A percentile compares a stretch with the other conserved stretches of the same genome.
Conservation (phyloP, 331 rosid species). For the Malus hybrid region DNA sequence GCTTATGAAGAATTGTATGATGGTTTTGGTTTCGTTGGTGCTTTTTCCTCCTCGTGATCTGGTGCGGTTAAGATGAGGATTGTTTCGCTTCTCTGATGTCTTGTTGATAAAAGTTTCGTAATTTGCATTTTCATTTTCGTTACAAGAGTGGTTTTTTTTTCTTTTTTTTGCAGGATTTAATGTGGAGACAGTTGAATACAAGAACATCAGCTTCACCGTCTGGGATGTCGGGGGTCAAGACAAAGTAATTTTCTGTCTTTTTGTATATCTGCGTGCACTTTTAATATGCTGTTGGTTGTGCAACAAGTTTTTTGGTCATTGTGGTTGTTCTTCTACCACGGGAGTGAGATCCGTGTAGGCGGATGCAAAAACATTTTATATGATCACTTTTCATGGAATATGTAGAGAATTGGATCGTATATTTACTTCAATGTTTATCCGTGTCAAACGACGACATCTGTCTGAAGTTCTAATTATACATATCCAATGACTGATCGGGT, state of each 20-base stretch:
- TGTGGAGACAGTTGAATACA: conserved; percentile 93
- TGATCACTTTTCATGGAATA: neutral
- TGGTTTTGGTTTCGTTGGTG: neutral
- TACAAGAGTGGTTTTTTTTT: neutral
- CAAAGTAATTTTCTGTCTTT: conserved; percentile 44
- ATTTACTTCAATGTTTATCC: neutral
- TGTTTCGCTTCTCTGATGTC: neutral
- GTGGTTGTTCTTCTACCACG: neutral
- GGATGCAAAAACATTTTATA: neutral
- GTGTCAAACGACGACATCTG: neutral
- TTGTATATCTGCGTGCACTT: neutral
- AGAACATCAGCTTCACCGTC: conserved; percentile 98
- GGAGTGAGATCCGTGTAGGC: neutral
- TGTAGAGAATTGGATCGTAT: neutral
- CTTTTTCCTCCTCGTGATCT: neutral
- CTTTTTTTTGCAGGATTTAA: conserved; percentile 58
- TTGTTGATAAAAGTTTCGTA: neutral
- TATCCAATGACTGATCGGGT: conserved; percentile 2
- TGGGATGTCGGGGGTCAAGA: conserved; percentile 99
- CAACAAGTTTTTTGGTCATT: neutral
- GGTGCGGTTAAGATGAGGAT: neutral
- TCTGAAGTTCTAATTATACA: neutral
- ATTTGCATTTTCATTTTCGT: neutral
- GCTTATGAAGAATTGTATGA: neutral
- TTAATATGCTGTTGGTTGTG: neutral